Evolutionary conservation across 768 basidiomycete genomes (phyloP), one percentile per base, ranked within the genome.

Genomic region (Suillus alpinus): DNA sequence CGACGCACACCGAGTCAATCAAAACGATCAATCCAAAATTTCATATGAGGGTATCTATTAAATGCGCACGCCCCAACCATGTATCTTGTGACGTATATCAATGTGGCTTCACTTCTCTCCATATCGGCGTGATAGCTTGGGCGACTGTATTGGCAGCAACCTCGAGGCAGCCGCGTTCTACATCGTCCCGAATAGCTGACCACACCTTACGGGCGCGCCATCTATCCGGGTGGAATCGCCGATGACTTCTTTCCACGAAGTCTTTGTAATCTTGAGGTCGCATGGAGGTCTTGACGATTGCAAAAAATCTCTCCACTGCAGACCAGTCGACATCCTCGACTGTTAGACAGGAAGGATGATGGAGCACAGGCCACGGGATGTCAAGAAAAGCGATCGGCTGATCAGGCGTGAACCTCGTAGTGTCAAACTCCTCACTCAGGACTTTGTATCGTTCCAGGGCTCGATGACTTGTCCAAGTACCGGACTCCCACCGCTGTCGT

Each of bases 181-280:
- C 74, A 52, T 86, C 85, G 61, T 89, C 86, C 26, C 70, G 66
- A 51, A 89, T 80, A 51, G 82, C 82, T 60, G 77, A 77, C 68
- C 89, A 77, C 39, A 92, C 73, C 32, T 83, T 83, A 44, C 87
- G 79, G 34, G 87, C 85, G 46, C 85, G 78, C 92, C 90, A 94
- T 62, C 88, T 76, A 71, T 93, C 91, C 2, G 90, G 89, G 65
- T 92, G 92, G 70, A 92, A 93, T 56, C 90, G 76, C 43, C 84
- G 80, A 66, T 91, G 83, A 65, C 86, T 88, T 67, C 84, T 85
- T 74, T 89, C 83, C 3, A 93, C 79, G 59, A 92, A 81, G 2
- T 69, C 71, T 67, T 81, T 85, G 73, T 83, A 92, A 53, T 89
- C 87, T 69, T 86, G 83, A 18, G 72, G 58, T 26, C 83, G 79